Conservation (phyloP, 1,284 basidiomycete species). For the Malassezia japonica region DNA sequence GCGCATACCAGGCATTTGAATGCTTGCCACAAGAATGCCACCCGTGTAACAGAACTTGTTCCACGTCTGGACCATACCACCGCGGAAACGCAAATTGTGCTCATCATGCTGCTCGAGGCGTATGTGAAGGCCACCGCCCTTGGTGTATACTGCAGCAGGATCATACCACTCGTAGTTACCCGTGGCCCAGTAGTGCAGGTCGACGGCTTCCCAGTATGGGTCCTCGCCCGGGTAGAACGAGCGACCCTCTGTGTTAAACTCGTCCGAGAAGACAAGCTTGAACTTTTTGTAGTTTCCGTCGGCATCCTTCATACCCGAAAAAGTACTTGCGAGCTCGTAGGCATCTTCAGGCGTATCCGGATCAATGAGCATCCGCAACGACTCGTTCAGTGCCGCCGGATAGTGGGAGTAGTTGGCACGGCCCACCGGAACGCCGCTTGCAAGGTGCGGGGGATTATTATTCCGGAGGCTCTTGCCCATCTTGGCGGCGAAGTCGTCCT, state of each 20-base stretch:
- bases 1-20: constrained; percentile 69
- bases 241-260: constrained; percentile 46
- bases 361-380: constrained; percentile 48
- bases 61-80: constrained; percentile 57
- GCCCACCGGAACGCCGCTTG: background rate
- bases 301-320: no score
- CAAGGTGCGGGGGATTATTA: background rate
- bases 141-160: constrained; percentile 69
- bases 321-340: constrained; percentile 51
- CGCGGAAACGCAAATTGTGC: constrained; percentile 60
- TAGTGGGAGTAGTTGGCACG: background rate
- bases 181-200: constrained; percentile 60
- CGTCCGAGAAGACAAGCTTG: constrained; percentile 47
- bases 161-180: constrained; percentile 55
- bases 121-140: constrained; percentile 67
- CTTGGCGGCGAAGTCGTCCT: background rate
- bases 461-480: background rate
- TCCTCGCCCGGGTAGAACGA: constrained; percentile 57
- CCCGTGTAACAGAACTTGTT: constrained; percentile 93
- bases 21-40: constrained; percentile 67
- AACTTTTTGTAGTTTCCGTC: constrained; percentile 16
- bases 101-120: constrained; percentile 50
- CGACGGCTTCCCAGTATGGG: constrained; percentile 63
- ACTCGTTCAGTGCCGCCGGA: background rate
- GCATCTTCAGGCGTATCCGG: constrained; percentile 44